Base-by-base conservation (phyloP, 495 filamentous ascomycete species). In the Penicillium taxi region DNA sequence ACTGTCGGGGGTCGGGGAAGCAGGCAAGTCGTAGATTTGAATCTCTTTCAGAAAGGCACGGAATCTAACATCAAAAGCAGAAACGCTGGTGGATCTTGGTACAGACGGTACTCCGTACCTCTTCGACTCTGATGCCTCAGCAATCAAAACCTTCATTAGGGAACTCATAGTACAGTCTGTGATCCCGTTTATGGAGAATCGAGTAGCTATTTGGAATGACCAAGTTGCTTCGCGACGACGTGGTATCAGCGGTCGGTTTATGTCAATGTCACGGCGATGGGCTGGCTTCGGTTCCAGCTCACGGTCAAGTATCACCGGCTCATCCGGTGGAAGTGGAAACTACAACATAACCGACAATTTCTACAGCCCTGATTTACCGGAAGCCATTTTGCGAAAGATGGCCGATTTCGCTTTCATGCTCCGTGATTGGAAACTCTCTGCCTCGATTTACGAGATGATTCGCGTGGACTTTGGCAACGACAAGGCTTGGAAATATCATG, bases 331-430 rank as follows among this genome's bases (percentile, higher is more conserved):
- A 29, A 66, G 64, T 39, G 67, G 68, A 20, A 94, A 94, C 53
- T 96, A 94, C 55, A 85, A 96, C 61, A 45, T 68, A 24, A 48
- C 74, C 11, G 72, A 76, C 32, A 82, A 86, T 6, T 93, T 82
- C 53, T 98, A 96, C 56, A 68, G 72, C n/a, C 82, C 82, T 5
- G 85, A 91, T 34, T 62, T 78, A 0, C 78, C 86, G 0, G 91
- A 98, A 64, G 87, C 91, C 11, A 71, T 86, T 35, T 83, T 98
- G 77, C 82, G 91, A 9, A 91, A 90, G 47, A 70, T 98, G 32
- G 91, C 86, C 9, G 91, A 98, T 52, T 98, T 86, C 59, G 80
- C 88, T 5, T 93, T 96, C 48, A 93, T 96, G 83, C 73, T 98
- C 15, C 77, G 91, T 16, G 91, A 98, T 56, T 96, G 78, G 76